Percentiles rank a stretch among this genome's conserved stretches.
These are phyloP conservation scores for Xylaria flabelliformis DNA, from an alignment of 495 filamentous ascomycete genomes.

Conservation along the genomic window DNA sequence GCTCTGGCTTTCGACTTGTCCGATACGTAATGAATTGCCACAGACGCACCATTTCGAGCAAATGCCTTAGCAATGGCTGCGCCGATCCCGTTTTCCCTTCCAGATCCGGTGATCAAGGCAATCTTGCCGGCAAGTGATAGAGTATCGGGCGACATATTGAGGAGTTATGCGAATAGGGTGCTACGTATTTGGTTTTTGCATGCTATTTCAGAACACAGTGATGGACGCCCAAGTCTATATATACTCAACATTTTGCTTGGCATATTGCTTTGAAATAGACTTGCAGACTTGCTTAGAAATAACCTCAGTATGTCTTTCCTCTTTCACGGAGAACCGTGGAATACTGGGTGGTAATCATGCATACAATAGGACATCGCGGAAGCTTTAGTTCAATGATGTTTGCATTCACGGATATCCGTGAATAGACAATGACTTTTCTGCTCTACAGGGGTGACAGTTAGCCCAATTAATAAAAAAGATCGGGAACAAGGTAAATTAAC, in stretches of 20 bases:
- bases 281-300: neutral
- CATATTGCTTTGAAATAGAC: neutral
- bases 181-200: neutral
- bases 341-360: neutral
- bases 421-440: neutral
- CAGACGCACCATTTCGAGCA: conserved; percentile 48
- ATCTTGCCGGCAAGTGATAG: conserved; percentile 52
- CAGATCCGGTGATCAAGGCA: conserved; percentile 57
- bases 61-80: conserved; percentile 47
- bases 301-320: neutral
- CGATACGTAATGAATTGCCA: conserved; percentile 42
- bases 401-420: neutral
- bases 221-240: neutral
- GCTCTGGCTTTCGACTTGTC: conserved; percentile 34
- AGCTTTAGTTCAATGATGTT: neutral
- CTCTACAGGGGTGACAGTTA: no score
- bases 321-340: neutral
- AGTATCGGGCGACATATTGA: conserved; percentile 7
- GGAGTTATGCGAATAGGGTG: neutral
- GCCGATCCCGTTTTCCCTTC: conserved; percentile 50
- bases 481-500: neutral
- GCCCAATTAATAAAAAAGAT: neutral
- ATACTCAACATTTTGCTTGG: neutral
- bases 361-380: neutral
- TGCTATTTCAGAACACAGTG: neutral